Percentiles rank a stretch among this genome's conserved stretches.
Evolutionary conservation across 768 basidiomycete species (phyloP).

Genomic region (Hericium rajendrae): DNA sequence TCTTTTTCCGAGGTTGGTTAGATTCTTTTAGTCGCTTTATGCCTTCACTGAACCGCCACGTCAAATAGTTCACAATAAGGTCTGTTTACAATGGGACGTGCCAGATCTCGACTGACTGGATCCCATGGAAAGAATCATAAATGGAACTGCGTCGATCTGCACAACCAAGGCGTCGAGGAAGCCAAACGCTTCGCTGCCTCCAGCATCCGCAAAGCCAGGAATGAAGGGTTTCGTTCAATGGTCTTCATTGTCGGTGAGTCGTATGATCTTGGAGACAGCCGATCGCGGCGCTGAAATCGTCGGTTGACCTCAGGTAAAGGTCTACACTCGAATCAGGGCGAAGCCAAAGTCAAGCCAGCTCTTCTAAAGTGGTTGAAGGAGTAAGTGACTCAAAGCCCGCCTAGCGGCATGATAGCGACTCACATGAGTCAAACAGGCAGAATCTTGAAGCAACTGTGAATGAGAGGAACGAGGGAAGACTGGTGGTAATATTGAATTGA

Average conservation of each 20-base stretch:
- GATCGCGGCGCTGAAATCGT: neutral
- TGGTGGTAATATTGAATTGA: constrained; percentile 58
- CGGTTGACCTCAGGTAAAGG: neutral
- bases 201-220: neutral
- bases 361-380: neutral
- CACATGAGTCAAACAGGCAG: constrained; percentile 36
- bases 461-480: constrained; percentile 71
- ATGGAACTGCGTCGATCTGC: neutral
- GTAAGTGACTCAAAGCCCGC: neutral
- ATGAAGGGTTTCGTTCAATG: neutral
- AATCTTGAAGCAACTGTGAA: constrained; percentile 66
- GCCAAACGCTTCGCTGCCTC: neutral
- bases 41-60: too few relatives aligned
- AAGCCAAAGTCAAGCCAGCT: neutral
- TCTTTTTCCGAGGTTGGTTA: too few relatives aligned
- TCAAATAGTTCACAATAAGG: too few relatives aligned
- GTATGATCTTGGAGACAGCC: neutral
- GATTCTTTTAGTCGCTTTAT: too few relatives aligned
- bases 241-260: neutral
- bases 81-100: too few relatives aligned
- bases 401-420: neutral
- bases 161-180: neutral
- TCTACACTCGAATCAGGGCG: neutral
- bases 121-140: too few relatives aligned
- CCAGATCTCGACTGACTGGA: too few relatives aligned